Base-by-base conservation (phyloP, 805 yeast species). In the Wickerhamiella spandovensis region DNA sequence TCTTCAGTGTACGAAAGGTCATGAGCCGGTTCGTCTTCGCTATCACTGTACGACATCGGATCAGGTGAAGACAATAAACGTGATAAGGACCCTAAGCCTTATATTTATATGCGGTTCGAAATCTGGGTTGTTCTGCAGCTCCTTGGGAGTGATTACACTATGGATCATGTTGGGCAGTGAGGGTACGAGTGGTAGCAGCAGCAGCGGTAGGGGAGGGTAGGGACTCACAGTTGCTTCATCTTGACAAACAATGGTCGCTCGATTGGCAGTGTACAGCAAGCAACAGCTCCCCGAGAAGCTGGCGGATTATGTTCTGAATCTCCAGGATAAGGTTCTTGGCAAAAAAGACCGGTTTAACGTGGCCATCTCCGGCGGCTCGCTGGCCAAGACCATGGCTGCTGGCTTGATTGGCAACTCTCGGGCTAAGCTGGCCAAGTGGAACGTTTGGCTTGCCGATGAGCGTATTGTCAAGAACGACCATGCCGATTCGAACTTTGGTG, bases 341-440 rank as follows among this genome's bases (percentile, higher is more conserved):
- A 50, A 56, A 22, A 66, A 69, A 43, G 59, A 64, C 17, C 60
- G 65, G 23, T 89, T 89, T 68, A 77, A 76, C 56, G 72, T 89
- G 53, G 96, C 95, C 12, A 75, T 89, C 46, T 82, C 92, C 52
- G 97, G 97, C 42, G 97, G 97, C 1, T 85, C 95, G 9, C 73
- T 88, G 58, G 86, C 89, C 25, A 81, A 82, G 58, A 86, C 81
- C 1, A 72, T 82, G 61, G 60, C 68, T 53, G 70, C 72, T 44
- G 90, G 87, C 2, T 72, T 88, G 54, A 74, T 87, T 50, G 78
- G 76, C 54, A 75, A 84, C 63, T 39, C 56, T 23, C 65, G 52
- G 41, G 60, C 65, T 43, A 51, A 65, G 48, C 67, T 67, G 65
- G 25, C 51, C 44, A 56, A 63, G 53, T 66, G 69, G 69, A 78